A percentile compares a stretch with the other conserved stretches of the same genome.
Conservation (phyloP, 495 filamentous ascomycete genomes). For the Jackrogersella minutella region DNA sequence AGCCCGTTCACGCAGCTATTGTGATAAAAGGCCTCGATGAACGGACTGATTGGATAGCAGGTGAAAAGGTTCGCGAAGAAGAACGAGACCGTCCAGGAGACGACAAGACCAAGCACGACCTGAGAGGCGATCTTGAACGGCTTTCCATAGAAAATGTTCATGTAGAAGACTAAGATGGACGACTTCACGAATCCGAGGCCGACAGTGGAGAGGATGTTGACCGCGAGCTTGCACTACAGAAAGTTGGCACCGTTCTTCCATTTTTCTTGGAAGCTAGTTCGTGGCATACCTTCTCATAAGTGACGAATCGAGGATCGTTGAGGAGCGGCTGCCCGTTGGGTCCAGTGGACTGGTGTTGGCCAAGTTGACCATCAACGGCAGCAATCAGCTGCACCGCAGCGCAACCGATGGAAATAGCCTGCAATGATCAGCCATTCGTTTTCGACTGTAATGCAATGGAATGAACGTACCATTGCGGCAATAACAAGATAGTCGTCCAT, state of each 20-base stretch:
- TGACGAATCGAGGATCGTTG: slow-evolving; percentile 39
- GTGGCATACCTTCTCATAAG: slow-evolving; percentile 39
- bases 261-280: not conserved
- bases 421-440: not conserved
- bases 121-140: slow-evolving; percentile 15
- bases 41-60: slow-evolving; percentile 48
- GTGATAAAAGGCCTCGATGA: slow-evolving; percentile 41
- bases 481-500: slow-evolving; percentile 8
- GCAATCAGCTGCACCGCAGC: slow-evolving; percentile 6
- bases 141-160: slow-evolving; percentile 39
- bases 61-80: slow-evolving; percentile 61
- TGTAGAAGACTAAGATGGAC: slow-evolving; percentile 61
- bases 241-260: not conserved
- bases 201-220: slow-evolving; percentile 60
- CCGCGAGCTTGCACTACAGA: slow-evolving; percentile 35
- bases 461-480: not conserved
- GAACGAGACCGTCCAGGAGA: slow-evolving; percentile 52
- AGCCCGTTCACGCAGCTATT: slow-evolving; percentile 38
- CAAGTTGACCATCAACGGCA: slow-evolving; percentile 39
- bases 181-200: slow-evolving; percentile 59
- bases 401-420: slow-evolving; percentile 11
- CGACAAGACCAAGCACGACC: slow-evolving; percentile 46
- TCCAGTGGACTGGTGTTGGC: slow-evolving; percentile 38
- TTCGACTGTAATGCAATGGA: not conserved
- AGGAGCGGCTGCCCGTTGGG: slow-evolving; percentile 37